Evolutionary conservation across 75 land plant species (phyloP).

Genomic region (Cunninghamia lanceolata): DNA sequence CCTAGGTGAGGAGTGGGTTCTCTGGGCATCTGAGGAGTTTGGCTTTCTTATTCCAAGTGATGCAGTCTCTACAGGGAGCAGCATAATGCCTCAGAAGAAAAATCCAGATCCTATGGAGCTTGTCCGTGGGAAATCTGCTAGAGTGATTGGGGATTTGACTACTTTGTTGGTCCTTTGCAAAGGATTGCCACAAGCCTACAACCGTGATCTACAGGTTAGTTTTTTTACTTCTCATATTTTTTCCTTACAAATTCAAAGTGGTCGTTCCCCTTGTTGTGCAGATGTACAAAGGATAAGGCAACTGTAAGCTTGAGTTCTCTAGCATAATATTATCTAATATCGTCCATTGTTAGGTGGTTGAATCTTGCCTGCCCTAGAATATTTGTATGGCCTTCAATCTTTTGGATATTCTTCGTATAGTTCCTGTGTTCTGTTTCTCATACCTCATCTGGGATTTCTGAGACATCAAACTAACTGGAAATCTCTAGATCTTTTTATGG

Average conservation of each 20-base stretch:
- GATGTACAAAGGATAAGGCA: not conserved
- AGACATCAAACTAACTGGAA: not conserved
- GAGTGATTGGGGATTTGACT: constrained; percentile 87
- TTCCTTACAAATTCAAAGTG: not conserved
- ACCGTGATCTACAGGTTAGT: constrained; percentile 94
- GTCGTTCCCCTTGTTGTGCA: not conserved
- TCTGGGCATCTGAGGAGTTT: constrained; percentile 99
- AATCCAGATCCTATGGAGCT: constrained; percentile 99
- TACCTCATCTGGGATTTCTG: not conserved
- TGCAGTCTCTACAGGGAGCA: constrained; percentile 96
- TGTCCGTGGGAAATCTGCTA: constrained; percentile 96
- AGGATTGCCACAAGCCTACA: constrained; percentile 97
- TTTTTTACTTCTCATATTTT: not conserved
- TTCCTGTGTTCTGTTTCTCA: not conserved
- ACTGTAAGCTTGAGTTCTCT: not conserved
- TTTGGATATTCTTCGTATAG: not conserved
- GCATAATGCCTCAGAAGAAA: constrained; percentile 99
- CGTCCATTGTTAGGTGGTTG: not conserved
- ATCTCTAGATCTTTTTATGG: not conserved
- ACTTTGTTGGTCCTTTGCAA: constrained; percentile 92
- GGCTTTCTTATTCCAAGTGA: constrained; percentile 95
- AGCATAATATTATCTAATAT: not conserved
- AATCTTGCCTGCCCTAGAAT: not conserved
- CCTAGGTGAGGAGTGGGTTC: constrained; percentile 98
- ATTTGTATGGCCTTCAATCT: not conserved